Evolutionary conservation across 2,329 filamentous ascomycete genomes (phyloP).

Genomic region (Apiospora hydei): DNA sequence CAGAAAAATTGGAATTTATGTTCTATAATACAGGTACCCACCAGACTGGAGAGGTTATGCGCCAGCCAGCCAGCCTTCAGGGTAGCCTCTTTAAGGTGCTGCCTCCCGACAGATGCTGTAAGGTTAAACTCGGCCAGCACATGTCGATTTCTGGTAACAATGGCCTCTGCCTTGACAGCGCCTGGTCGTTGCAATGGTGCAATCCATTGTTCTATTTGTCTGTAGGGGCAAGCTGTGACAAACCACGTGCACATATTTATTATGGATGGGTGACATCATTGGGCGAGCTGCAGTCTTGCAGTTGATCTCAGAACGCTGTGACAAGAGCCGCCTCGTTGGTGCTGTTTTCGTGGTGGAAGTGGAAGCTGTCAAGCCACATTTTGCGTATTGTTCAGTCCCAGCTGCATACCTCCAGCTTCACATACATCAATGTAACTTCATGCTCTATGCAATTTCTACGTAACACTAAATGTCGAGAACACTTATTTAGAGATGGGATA

Average conservation of each 20-base stretch:
- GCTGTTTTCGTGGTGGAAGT: not conserved
- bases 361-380: conserved; percentile 2
- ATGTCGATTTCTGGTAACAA: not conserved
- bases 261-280: conserved; percentile 3
- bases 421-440: not conserved
- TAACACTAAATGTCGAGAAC: not conserved
- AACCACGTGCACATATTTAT: not conserved
- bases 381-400: not conserved
- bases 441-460: not conserved
- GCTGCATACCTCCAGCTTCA: not conserved
- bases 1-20: conserved; percentile 2
- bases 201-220: not conserved
- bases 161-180: not conserved
- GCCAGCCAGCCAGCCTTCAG: not conserved
- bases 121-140: not conserved
- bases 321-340: not conserved
- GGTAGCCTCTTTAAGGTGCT: not conserved
- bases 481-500: not conserved
- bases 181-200: not conserved
- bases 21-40: not conserved
- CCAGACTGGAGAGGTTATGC: not conserved
- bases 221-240: not conserved
- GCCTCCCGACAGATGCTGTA: not conserved
- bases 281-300: not conserved
- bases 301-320: not conserved